Base-by-base conservation (phyloP, 495 filamentous ascomycete species). In the Neurospora tetrasperma region DNA sequence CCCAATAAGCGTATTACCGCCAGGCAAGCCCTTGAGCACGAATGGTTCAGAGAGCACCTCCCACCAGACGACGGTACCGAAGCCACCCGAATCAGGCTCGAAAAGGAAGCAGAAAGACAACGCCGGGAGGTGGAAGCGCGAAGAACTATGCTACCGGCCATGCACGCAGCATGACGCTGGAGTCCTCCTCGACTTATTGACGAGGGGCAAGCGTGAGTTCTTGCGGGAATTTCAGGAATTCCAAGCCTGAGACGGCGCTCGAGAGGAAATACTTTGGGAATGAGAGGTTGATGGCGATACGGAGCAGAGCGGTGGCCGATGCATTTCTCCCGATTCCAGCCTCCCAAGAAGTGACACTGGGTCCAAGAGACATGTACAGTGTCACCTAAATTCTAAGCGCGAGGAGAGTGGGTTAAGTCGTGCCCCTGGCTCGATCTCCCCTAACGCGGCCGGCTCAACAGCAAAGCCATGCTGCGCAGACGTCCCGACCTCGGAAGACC, bases 51-150 rank as follows among this genome's bases (percentile, higher is more conserved):
- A 75, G 95, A 98, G 80, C 85, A 85, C 8, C 84, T 91, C 7
- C 54, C 54, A 35, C 88, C 91, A 27, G 96, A 99, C 78, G 96
- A 99, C 79, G 96, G 96, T 43, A 98, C 94, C 27, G 96, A 98
- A 83, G 96, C 96, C 44, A 86, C 90, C 39, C 91, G 91, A 75
- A 92, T 96, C 71, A 85, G 87, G 48, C 72, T 86, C 62, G 87
- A 90, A 74, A 83, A 87, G 70, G 79, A 84, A 76, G 79, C 80
- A 74, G 74, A 76, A 43, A 69, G 69, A 27, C 69, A 73, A 42
- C 46, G 59, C 8, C 70, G 73, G 41, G 20, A 69, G 71, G 46
- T 68, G 23, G 71, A 62, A 11, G 62, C 71, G 23, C 70, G 54
- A 12, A 59, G 54, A 31, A 38, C 5, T 66, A 18, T 66, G 70